A percentile compares a stretch with the other conserved stretches of the same genome.
Evolutionary conservation across 345 rosid genomes (phyloP).

Genomic region (Citrus sp.): DNA sequence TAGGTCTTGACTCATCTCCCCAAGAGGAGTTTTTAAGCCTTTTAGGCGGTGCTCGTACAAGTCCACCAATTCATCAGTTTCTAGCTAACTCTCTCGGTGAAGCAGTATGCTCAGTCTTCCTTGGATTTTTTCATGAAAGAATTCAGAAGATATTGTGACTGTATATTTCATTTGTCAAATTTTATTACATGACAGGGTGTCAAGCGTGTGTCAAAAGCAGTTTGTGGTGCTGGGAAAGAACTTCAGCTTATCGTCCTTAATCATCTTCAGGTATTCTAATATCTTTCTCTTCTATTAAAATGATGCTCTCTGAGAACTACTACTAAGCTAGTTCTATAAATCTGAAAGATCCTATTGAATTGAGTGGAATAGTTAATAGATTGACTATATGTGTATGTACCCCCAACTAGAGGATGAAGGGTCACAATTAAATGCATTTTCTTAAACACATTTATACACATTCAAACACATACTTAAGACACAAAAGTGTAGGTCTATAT

Average conservation of each 20-base stretch:
- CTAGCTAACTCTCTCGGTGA: constrained; percentile 83
- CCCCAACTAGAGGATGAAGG: not conserved
- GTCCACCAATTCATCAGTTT: constrained; percentile 91
- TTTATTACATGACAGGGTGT: constrained; percentile 53
- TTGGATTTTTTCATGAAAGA: constrained; percentile 11
- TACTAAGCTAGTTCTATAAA: not conserved
- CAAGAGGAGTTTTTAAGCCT: constrained; percentile 95
- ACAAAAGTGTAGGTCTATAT: not conserved
- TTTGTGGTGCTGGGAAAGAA: constrained; percentile 89
- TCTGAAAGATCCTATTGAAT: constrained; percentile 5
- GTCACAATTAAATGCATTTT: not conserved
- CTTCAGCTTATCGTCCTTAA: constrained; percentile 78
- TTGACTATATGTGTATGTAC: not conserved
- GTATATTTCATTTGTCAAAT: constrained; percentile 12
- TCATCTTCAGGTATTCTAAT: constrained; percentile 74
- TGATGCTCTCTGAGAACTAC: constrained; percentile 2
- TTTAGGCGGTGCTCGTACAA: constrained; percentile 80
- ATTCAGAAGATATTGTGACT: constrained; percentile 4
- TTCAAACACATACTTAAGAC: not conserved
- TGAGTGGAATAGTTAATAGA: constrained; percentile 1
- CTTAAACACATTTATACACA: not conserved
- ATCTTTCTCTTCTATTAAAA: constrained; percentile 11
- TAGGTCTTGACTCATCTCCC: constrained; percentile 85
- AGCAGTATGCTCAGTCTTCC: constrained; percentile 48
- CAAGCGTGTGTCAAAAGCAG: constrained; percentile 80